These are phyloP conservation scores for Austroboletus festivus DNA, from an alignment of 768 basidiomycete genomes.

Conservation along the genomic window DNA sequence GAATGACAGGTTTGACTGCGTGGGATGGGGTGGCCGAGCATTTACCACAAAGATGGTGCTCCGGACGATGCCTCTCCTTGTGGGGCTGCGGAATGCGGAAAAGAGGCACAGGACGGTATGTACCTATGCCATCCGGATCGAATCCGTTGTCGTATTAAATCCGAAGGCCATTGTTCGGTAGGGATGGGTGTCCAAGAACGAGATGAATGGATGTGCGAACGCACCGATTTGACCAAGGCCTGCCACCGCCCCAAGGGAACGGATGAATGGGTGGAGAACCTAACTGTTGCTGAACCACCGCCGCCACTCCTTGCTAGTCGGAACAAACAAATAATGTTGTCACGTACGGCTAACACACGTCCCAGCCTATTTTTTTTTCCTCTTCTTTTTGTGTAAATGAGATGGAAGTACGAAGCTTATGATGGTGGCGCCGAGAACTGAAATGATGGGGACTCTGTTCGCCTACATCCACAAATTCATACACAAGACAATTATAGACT, in stretches of 20 bases:
- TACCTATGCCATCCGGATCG: conserved; percentile 6
- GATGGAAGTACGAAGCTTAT: conserved; percentile 16
- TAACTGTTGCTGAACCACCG: conserved; percentile 2
- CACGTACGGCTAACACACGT: conserved; percentile 5
- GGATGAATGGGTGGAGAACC: too few species aligned
- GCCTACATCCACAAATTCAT: conserved; percentile 8
- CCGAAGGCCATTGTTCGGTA: conserved; percentile 1
- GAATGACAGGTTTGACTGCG: conserved; percentile 1
- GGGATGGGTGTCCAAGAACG: background rate
- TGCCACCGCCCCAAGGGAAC: conserved; percentile 9
- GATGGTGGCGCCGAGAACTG: conserved; percentile 10
- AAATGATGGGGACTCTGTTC: conserved; percentile 8
- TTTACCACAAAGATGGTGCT: background rate
- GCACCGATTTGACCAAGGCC: background rate
- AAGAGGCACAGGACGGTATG: background rate
- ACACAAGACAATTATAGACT: conserved; percentile 2
- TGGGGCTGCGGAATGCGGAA: background rate
- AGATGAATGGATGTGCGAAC: background rate
- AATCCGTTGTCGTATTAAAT: conserved; percentile 2
- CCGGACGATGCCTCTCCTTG: conserved; percentile 1
- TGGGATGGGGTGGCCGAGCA: conserved; percentile 8
- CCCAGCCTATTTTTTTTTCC: conserved; percentile 1
- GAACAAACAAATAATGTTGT: conserved; percentile 4
- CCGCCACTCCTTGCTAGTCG: conserved; percentile 22
- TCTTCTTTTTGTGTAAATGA: background rate